A percentile compares a stretch with the other conserved stretches of the same genome.
These are phyloP conservation scores for Globisporangium heterothallicum DNA, from an alignment of 352 stramenopile genomes.

Conservation along the genomic window DNA sequence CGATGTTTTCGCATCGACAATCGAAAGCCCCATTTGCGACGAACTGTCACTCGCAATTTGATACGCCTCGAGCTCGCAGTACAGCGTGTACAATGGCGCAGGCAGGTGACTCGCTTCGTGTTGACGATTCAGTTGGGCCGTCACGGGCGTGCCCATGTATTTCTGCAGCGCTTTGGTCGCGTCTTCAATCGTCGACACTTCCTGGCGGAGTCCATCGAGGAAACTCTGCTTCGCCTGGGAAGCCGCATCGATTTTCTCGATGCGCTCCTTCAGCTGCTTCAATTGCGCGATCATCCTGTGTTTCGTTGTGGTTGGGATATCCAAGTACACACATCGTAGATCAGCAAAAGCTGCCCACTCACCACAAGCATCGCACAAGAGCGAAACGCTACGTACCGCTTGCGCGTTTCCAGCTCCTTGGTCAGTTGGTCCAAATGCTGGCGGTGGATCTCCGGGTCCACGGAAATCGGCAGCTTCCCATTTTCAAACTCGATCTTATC, in stretches of 20 bases:
- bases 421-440: conserved; percentile 67
- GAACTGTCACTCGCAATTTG: conserved; percentile 42
- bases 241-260: conserved; percentile 45
- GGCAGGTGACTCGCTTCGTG: conserved; percentile 41
- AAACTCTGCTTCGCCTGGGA: conserved; percentile 59
- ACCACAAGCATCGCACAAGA: too few relatives aligned
- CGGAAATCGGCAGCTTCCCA: conserved; percentile 46
- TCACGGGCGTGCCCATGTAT: conserved; percentile 51
- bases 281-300: conserved; percentile 48
- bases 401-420: conserved; percentile 50
- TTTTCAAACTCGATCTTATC: conserved; percentile 70
- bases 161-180: conserved; percentile 52
- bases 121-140: conserved; percentile 33
- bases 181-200: conserved; percentile 51
- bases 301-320: neutral
- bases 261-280: conserved; percentile 56
- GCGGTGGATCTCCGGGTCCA: conserved; percentile 44
- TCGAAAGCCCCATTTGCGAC: conserved; percentile 41
- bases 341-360: too few relatives aligned
- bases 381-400: conserved; percentile 54
- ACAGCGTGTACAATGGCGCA: conserved; percentile 61
- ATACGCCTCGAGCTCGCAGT: conserved; percentile 71
- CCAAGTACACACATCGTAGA: neutral
- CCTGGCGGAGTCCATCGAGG: conserved; percentile 39
- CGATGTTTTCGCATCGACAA: conserved; percentile 40